Evolutionary conservation across 1,139 yeast genomes (phyloP).

Genomic region (Kodamaea plutei): DNA sequence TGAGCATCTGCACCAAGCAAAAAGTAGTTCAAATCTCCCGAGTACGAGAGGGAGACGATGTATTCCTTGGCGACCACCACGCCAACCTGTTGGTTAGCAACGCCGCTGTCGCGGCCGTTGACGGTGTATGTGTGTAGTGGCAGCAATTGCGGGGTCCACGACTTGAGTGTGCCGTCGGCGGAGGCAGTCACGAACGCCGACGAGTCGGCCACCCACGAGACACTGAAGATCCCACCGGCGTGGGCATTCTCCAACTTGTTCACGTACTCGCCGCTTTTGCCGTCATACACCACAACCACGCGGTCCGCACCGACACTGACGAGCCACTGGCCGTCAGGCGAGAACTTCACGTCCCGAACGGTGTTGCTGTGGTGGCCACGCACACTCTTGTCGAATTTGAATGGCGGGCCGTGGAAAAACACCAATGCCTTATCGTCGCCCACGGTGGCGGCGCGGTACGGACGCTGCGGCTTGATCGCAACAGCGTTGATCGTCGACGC

Average conservation of each 20-base stretch:
- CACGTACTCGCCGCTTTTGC: constrained; percentile 75
- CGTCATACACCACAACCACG: constrained; percentile 73
- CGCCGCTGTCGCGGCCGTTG: constrained; percentile 21
- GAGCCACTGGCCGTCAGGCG: constrained; percentile 70
- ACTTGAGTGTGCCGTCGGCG: constrained; percentile 72
- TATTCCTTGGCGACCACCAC: constrained; percentile 58
- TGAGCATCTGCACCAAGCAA: constrained; percentile 22
- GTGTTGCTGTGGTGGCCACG: constrained; percentile 76
- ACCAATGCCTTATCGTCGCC: constrained; percentile 85
- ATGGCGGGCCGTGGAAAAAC: constrained; percentile 90
- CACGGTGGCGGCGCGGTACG: constrained; percentile 91
- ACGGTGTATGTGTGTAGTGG: constrained; percentile 41
- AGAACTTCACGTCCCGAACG: constrained; percentile 74
- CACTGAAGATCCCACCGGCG: constrained; percentile 75
- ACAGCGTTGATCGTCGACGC: constrained; percentile 82
- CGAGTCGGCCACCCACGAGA: constrained; percentile 63
- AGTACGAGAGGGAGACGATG: constrained; percentile 63
- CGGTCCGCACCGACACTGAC: constrained; percentile 90
- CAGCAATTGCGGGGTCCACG: constrained; percentile 43
- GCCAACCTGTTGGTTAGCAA: constrained; percentile 76
- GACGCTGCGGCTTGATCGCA: constrained; percentile 81
- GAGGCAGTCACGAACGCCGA: constrained; percentile 69
- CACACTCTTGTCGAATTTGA: constrained; percentile 71
- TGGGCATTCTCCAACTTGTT: constrained; percentile 55
- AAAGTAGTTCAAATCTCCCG: constrained; percentile 70